phyloP scores from a whole-genome alignment of 2,329 filamentous ascomycete genomes.

The Cyclaneusma minus region DNA sequence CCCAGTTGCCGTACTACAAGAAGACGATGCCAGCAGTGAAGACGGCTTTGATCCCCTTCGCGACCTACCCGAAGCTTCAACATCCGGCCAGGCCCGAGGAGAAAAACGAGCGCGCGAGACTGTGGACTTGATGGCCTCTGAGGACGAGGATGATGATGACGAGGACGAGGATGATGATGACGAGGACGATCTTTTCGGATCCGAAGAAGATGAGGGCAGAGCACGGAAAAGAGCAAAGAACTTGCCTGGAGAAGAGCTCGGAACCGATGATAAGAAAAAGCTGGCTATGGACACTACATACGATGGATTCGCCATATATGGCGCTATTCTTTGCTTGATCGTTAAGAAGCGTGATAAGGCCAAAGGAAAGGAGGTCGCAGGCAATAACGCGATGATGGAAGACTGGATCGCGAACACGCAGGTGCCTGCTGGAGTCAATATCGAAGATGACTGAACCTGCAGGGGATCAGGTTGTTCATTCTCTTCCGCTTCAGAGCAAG shows the following conservation, averaged over 20 bases:
- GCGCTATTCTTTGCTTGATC: conserved; percentile 79
- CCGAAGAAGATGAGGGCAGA: conserved; percentile 25
- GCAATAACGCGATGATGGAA: conserved; percentile 60
- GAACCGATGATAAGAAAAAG: conserved; percentile 81
- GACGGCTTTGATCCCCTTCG: conserved; percentile 9
- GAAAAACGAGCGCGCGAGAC: conserved; percentile 8
- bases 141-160: conserved; percentile 10
- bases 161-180: conserved; percentile 21
- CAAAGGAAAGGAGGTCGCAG: conserved; percentile 23
- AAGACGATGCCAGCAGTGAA: conserved; percentile 14
- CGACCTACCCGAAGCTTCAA: conserved; percentile 12
- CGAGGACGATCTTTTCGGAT: conserved; percentile 12
- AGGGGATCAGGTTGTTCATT: neutral
- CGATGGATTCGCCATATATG: conserved; percentile 92
- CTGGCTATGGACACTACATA: conserved; percentile 73
- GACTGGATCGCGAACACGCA: conserved; percentile 77
- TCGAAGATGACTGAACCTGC: neutral
- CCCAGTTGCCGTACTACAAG: conserved; percentile 8
- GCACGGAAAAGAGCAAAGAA: conserved; percentile 24
- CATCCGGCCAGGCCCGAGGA: conserved; percentile 11
- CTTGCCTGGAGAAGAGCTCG: conserved; percentile 15
- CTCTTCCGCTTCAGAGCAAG: neutral
- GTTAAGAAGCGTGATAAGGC: conserved; percentile 57
- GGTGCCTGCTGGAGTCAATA: conserved; percentile 23
- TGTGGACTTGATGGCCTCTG: conserved; percentile 21